phyloP scores from a whole-genome alignment of 495 filamentous ascomycete species.

The Cenococcum geophilum region DNA sequence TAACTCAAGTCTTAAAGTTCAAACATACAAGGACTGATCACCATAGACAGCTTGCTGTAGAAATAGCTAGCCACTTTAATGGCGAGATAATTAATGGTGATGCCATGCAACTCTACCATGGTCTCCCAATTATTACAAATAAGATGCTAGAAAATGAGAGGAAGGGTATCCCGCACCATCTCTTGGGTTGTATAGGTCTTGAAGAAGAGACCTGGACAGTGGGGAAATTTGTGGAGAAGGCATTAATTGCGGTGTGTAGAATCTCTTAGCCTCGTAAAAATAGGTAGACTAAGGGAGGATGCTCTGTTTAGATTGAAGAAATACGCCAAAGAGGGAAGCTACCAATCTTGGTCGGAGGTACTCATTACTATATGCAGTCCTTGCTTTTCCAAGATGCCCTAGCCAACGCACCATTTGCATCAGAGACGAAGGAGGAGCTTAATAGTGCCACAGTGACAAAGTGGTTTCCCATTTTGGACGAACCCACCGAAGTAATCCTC shows the following conservation, averaged over 20 bases:
- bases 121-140: conserved; percentile 92
- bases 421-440: background rate
- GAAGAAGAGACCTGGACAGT: conserved; percentile 78
- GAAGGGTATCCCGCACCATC: conserved; percentile 79
- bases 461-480: conserved; percentile 65
- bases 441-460: conserved; percentile 28
- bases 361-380: conserved; percentile 87
- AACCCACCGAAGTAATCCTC: conserved; percentile 61
- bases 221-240: conserved; percentile 62
- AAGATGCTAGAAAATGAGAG: conserved; percentile 72
- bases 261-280: background rate
- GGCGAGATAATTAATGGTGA: conserved; percentile 98
- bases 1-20: background rate
- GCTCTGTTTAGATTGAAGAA: conserved; percentile 52
- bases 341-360: conserved; percentile 89
- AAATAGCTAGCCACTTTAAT: conserved; percentile 73
- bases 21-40: conserved; percentile 29
- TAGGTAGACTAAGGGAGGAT: background rate
- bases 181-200: conserved; percentile 69
- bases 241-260: conserved; percentile 48
- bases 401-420: conserved; percentile 40
- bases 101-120: conserved; percentile 97
- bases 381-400: conserved; percentile 70
- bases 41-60: conserved; percentile 74
- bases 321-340: conserved; percentile 70